Evolutionary conservation across 768 basidiomycete genomes (phyloP), one percentile per base, ranked within the genome.

Genomic region (Cystobasidium ongulense): DNA sequence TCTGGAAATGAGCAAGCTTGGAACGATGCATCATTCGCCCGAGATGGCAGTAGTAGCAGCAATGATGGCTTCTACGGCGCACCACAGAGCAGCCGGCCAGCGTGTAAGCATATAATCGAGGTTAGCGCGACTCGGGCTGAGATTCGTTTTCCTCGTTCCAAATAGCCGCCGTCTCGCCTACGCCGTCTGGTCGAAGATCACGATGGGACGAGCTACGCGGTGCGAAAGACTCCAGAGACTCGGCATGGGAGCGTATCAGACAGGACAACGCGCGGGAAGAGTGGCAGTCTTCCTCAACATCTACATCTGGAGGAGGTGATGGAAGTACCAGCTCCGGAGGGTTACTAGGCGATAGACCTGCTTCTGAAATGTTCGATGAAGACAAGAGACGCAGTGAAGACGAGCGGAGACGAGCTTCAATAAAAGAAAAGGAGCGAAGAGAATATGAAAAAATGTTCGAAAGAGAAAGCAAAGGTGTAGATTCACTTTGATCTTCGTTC

Each of bases 361-460:
- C 63, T 41, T 38, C 57, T 27, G 63, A 46, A 15, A 39, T 64
- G 57, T 64, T 46, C 23, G 63, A 41, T 23, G 65, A 67, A 43
- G 65, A 39, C 8, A 33, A 67, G 38, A 43, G 29, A 15, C n/a
- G 38, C 10, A n/a, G 23, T 50, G 65, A 71, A 53, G 52, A 71
- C 27, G 68, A 71, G 35, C 53, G 68, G 25, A 54, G 36, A 35
- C 52, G 68, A 59, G n/a, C 15, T 1, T 17, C 31, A 36, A n/a
- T 18, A 8, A 71, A 71, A 27, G 68, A 54, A 17, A 71, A 43
- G 36, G 68, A 71, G 29, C 13, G 68, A 18, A 31, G 21, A 25
- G 68, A 71, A 31, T 71, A 71, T 59, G 68, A 71, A 27, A 71
- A 61, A 25, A 71, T 71, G 68, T 71, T 71, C 29, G 68, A 71